Evolutionary conservation across 2,329 filamentous ascomycete genomes (phyloP).

Genomic region (Penicillium psychrosexuale): DNA sequence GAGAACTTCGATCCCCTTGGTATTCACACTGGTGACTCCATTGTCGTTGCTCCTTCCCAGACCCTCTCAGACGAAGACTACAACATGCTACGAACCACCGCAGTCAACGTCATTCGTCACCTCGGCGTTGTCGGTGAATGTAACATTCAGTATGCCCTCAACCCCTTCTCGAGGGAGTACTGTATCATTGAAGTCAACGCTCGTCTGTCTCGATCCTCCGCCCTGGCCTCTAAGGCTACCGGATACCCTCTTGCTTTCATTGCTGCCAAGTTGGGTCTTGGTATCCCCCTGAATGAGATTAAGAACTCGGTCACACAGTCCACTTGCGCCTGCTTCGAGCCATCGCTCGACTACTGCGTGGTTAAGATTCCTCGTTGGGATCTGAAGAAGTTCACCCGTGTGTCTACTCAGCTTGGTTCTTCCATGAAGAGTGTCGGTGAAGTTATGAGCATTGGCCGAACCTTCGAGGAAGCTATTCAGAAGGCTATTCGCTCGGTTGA

Average conservation of each 20-base stretch:
- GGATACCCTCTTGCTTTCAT: slow-evolving; percentile 96
- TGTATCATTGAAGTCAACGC: slow-evolving; percentile 99
- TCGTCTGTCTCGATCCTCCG: slow-evolving; percentile 89
- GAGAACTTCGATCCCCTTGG: slow-evolving; percentile 99
- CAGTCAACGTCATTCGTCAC: slow-evolving; percentile 94
- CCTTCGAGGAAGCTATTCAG: slow-evolving; percentile 97
- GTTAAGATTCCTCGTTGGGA: slow-evolving; percentile 99
- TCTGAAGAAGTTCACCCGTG: slow-evolving; percentile 96
- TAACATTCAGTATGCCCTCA: slow-evolving; percentile 97
- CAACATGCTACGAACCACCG: slow-evolving; percentile 97
- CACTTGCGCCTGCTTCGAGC: slow-evolving; percentile 97
- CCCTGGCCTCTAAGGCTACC: slow-evolving; percentile 92
- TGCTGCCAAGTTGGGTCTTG: slow-evolving; percentile 91
- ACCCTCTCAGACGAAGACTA: slow-evolving; percentile 97
- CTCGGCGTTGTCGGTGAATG: slow-evolving; percentile 97
- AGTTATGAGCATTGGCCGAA: slow-evolving; percentile 96
- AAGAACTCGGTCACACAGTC: slow-evolving; percentile 93
- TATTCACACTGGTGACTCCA: slow-evolving; percentile 97
- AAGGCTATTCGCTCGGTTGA: slow-evolving; percentile 96
- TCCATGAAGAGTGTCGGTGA: slow-evolving; percentile 99
- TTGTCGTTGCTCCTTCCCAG: slow-evolving; percentile 95
- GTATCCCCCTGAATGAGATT: slow-evolving; percentile 93
- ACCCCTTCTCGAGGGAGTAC: slow-evolving; percentile 92
- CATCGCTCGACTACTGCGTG: slow-evolving; percentile 94
- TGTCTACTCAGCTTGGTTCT: slow-evolving; percentile 91